These are phyloP conservation scores for Acanthamoeba triangularis DNA, from an alignment of 208 protist genomes.

Conservation along the genomic window DNA sequence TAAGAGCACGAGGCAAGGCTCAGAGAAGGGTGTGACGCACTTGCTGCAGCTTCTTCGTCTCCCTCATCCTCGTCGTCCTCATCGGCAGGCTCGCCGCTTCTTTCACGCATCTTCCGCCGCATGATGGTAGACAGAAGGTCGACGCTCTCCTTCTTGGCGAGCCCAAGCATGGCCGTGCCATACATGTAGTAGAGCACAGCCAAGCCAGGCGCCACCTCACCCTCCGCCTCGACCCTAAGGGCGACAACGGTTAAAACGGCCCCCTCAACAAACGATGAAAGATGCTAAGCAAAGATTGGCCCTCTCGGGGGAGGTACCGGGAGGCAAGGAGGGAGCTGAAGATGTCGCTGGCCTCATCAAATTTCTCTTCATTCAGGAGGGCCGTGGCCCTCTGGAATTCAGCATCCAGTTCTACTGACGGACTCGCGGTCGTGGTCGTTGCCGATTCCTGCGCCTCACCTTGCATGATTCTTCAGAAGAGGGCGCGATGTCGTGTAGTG, in stretches of 20 bases:
- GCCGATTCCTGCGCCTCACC: neutral
- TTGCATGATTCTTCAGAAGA: neutral
- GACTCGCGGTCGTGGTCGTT: neutral
- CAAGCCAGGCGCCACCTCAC: neutral
- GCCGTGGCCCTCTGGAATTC: neutral
- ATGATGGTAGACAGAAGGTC: constrained; percentile 18
- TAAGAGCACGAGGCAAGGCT: neutral
- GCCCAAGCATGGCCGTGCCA: neutral
- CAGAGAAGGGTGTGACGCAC: neutral
- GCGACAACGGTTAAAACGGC: neutral
- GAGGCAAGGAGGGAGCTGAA: neutral
- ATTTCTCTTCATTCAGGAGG: neutral
- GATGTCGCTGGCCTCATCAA: constrained; percentile 50
- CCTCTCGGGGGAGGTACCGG: neutral
- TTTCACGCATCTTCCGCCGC: constrained; percentile 55
- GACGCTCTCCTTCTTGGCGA: constrained; percentile 56
- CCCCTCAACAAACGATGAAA: no score
- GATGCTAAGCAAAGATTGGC: neutral
- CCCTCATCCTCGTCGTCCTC: constrained; percentile 10
- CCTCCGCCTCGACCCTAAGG: neutral
- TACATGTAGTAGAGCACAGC: constrained; percentile 24
- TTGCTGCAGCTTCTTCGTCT: constrained; percentile 22
- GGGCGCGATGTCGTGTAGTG: neutral
- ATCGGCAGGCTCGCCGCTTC: neutral
- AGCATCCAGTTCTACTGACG: neutral